Base-by-base conservation (phyloP, 2,329 filamentous ascomycete species). In the Pseudogymnoascus sp. region DNA sequence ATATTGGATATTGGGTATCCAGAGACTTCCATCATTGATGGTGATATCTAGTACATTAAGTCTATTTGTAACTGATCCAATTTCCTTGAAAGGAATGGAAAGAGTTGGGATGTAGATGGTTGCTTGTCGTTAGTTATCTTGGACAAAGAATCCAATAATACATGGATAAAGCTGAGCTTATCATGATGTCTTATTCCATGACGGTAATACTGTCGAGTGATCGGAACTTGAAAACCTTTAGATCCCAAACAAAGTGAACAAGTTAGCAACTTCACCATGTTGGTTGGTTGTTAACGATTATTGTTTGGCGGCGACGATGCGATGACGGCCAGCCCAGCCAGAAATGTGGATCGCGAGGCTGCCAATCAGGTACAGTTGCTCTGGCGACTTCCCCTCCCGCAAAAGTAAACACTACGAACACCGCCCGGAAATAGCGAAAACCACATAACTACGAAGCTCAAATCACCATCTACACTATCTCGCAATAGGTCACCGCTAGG, bases 281-380 rank as follows among this genome's bases (percentile, higher is more conserved):
- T 55, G 44, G 13, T 31, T 25, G 44, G 21, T 15, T 33, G 17
- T 31, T 29, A n/a, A 51, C 13, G 2, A 48, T 29, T 31, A 31
- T 25, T 51, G 9, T 31, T 55, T 55, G 29, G 44, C n/a, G 31
- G 44, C 13, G 12, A 55, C 48, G 29, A 55, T 55, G 29, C 29
- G 48, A 55, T 55, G 48, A 55, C 15, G 48, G 29, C 29, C 2
- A 33, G 48, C 21, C 48, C 48, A 55, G 48, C 48, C 29, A 35
- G n/a, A 55, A 55, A 55, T 55, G 48, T 55, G 48, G 48, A 55
- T 55, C 48, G 48, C 48, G 29, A 55, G 48, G 48, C 48, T 55
- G 29, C 48, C 48, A 55, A 55, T 55, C 29, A 55, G 48, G 29
- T 55, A 55, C 29, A 33, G 48, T 55, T 55, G 48, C 48, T 55